A percentile compares a stretch with the other conserved stretches of the same genome.
These are phyloP conservation scores for Xylariaceae sp. DNA, from an alignment of 2,329 filamentous ascomycete genomes.

Conservation along the genomic window DNA sequence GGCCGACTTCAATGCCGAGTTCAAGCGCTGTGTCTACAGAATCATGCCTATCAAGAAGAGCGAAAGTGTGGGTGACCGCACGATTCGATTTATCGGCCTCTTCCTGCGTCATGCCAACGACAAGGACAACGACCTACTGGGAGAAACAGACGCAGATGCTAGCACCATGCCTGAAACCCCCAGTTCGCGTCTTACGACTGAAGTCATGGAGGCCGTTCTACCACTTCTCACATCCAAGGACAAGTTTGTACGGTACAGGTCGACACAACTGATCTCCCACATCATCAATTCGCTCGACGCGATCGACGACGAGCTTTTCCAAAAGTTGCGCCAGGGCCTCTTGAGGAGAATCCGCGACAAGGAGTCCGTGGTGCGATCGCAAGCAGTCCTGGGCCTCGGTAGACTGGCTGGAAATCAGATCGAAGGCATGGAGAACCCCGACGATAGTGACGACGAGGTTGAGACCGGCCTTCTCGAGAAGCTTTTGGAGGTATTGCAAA, in stretches of 20 bases:
- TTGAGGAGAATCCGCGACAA: constrained; percentile 88
- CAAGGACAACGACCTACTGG: constrained; percentile 64
- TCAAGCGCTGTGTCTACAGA: constrained; percentile 74
- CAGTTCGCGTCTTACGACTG: constrained; percentile 69
- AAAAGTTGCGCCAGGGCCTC: constrained; percentile 71
- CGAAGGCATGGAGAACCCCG: constrained; percentile 63
- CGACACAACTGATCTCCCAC: constrained; percentile 84
- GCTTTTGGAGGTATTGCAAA: constrained; percentile 81
- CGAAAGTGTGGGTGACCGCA: constrained; percentile 79
- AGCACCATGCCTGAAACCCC: constrained; percentile 76
- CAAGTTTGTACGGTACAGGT: constrained; percentile 83
- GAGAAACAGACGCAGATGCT: constrained; percentile 61
- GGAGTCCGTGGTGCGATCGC: constrained; percentile 84
- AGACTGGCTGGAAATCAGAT: constrained; percentile 74
- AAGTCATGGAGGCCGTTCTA: constrained; percentile 67
- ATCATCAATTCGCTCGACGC: constrained; percentile 89
- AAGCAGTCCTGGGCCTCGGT: constrained; percentile 86
- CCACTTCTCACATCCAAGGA: constrained; percentile 82
- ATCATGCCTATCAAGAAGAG: constrained; percentile 87
- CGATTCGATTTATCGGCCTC: constrained; percentile 79
- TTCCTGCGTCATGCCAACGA: constrained; percentile 71
- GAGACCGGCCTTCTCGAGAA: constrained; percentile 71
- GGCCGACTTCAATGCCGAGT: constrained; percentile 80
- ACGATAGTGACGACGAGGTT: constrained; percentile 64
- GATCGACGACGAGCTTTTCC: constrained; percentile 87